Percentiles rank a stretch among this genome's conserved stretches.
Conservation (phyloP, 2,329 filamentous ascomycete genomes). For the Aspergillus ibericus region DNA sequence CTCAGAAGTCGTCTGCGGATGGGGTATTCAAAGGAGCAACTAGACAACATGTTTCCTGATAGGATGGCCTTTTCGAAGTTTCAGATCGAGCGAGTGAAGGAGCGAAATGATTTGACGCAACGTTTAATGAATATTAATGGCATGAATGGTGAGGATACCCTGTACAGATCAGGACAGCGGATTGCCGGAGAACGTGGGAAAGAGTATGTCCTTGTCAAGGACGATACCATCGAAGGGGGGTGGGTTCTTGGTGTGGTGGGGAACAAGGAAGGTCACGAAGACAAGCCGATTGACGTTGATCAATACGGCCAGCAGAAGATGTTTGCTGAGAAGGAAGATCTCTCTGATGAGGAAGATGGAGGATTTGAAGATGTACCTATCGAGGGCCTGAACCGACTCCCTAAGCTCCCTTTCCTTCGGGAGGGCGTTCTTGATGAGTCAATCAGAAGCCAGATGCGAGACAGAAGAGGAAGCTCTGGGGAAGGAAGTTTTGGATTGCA, state of each 20-base stretch:
- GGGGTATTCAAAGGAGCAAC: constrained; percentile 93
- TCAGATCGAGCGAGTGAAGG: constrained; percentile 89
- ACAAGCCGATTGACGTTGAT: constrained; percentile 93
- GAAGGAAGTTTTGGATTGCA: constrained; percentile 8
- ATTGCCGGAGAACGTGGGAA: constrained; percentile 74
- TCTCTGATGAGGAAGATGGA: constrained; percentile 66
- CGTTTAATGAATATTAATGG: constrained; percentile 91
- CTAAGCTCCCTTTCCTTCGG: constrained; percentile 55
- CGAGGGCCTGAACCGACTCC: constrained; percentile 81
- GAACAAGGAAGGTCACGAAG: constrained; percentile 74
- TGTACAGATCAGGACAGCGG: constrained; percentile 60
- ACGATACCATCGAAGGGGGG: constrained; percentile 89
- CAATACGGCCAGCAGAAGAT: constrained; percentile 51
- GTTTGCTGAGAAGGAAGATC: constrained; percentile 60
- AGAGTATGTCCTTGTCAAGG: constrained; percentile 95
- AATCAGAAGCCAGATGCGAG: constrained; percentile 29
- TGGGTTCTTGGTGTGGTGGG: constrained; percentile 95
- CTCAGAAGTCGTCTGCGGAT: constrained; percentile 85
- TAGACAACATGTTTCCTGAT: constrained; percentile 95
- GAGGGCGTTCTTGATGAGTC: constrained; percentile 39
- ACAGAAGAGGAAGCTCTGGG: constrained; percentile 8
- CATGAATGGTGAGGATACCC: constrained; percentile 75
- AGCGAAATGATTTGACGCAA: constrained; percentile 93
- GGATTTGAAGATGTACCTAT: constrained; percentile 93
- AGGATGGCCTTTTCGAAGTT: constrained; percentile 96